Base-by-base conservation (phyloP, 2,329 filamentous ascomycete species). In the Claviceps humidiphila region DNA sequence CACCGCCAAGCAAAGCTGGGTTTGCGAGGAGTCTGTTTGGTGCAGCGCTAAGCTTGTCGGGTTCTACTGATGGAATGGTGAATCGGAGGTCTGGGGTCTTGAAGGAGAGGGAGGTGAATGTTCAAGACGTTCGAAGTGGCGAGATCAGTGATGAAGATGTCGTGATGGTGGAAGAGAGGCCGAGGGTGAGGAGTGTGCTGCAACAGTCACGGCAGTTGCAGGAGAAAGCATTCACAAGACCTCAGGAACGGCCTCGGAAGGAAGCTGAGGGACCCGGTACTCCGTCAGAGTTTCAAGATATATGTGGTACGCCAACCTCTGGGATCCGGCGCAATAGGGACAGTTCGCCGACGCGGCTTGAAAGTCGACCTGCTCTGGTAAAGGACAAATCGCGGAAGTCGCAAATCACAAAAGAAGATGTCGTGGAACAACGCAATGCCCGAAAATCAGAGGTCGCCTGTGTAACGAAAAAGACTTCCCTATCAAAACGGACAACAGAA, bases 1-100 rank as follows among this genome's bases (percentile, higher is more conserved):
- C 65, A 14, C 66, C 66, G 4, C 65, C 63, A 6, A 65, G 60
- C 51, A 68, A 68, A 51, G 55, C 58, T 14, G 62, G 61, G 0
- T 63, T 65, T 56, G 67, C 67, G 5, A 61, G 60, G 41, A 66
- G 59, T 34, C 54, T 70, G 37, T 70, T 70, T 51, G 67, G 67
- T 2, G 61, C 65, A 3, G 59, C 58, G 2, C 54, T 70, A 42
- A 66, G 56, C 24, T 55, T 70, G 7, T 65, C 64, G 1, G 55
- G 60, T 6, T 53, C 56, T 13, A 53, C 60, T 5, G 54, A 53
- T 13, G 58, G 51, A 9, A 48, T 56, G 3, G 53, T 56, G 7
- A 17, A 54, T 16, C 51, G 46, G 20, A 59, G 58, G 41, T 51
- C 51, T 30, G 57, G 57, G 34, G 53, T 54, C 2, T 34, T 60